A percentile compares a stretch with the other conserved stretches of the same genome.
These are phyloP conservation scores for Diplodia corticola DNA, from an alignment of 2,329 filamentous ascomycete species.

Conservation along the genomic window DNA sequence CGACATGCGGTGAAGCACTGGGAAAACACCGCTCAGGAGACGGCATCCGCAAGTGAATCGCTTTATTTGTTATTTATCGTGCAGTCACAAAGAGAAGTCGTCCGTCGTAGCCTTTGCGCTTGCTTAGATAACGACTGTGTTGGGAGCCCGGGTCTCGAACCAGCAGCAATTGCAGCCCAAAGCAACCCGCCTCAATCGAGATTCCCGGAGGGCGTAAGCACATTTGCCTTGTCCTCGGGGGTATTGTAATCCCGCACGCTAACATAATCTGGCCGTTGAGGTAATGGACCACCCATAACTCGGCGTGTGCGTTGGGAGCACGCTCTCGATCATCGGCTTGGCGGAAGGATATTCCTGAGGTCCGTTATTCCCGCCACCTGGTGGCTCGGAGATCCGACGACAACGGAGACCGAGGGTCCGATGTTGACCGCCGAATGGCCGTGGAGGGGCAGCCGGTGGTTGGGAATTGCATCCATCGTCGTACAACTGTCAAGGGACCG, in stretches of 20 bases:
- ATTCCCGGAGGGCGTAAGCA: neutral
- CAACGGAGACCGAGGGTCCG: neutral
- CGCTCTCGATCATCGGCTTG: slow-evolving; percentile 1
- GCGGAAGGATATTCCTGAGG: neutral
- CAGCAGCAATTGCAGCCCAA: neutral
- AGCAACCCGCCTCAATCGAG: neutral
- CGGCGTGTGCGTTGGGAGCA: neutral
- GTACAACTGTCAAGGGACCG: neutral
- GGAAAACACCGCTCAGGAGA: neutral
- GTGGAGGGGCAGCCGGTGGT: neutral
- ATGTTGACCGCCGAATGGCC: neutral
- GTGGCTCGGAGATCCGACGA: neutral
- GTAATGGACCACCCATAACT: neutral
- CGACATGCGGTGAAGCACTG: neutral
- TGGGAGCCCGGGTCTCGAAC: neutral
- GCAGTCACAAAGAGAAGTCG: neutral
- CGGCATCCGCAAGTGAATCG: neutral
- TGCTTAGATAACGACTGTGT: neutral
- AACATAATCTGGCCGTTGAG: neutral
- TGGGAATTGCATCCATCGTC: neutral
- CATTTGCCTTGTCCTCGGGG: neutral
- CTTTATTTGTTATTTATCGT: neutral
- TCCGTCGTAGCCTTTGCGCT: neutral
- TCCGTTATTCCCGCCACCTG: neutral
- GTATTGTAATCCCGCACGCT: neutral